phyloP scores from a whole-genome alignment of 2,329 filamentous ascomycete species.

The Aspergillus pseudotamarii region DNA sequence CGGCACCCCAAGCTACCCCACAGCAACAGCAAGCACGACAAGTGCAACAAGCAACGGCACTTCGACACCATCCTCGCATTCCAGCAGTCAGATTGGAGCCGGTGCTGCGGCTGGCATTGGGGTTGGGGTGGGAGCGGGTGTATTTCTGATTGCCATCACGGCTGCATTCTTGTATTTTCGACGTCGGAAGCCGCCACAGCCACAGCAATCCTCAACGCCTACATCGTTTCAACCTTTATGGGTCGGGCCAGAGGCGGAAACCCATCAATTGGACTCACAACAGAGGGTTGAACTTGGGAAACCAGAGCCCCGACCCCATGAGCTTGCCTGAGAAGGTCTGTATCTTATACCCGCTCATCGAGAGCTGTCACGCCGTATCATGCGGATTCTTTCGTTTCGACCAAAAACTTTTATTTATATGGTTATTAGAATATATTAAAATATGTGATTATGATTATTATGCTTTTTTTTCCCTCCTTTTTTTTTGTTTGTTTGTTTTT shows the following conservation, averaged over 20 bases:
- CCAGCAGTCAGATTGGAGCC: not conserved
- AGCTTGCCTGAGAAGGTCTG: not conserved
- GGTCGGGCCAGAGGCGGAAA: not conserved
- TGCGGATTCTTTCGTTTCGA: too few relatives aligned
- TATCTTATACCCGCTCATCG: too few relatives aligned
- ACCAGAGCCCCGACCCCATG: not conserved
- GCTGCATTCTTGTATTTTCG: not conserved
- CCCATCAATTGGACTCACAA: not conserved
- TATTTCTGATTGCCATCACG: not conserved
- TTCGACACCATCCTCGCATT: not conserved
- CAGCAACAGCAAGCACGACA: not conserved
- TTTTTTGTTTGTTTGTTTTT: too few relatives aligned
- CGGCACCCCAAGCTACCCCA: slow-evolving; percentile 8
- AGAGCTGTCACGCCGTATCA: too few relatives aligned
- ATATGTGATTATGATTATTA: too few relatives aligned
- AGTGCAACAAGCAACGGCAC: not conserved
- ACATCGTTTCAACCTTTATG: not conserved
- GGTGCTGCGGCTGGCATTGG: slow-evolving; percentile 11
- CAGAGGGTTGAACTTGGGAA: not conserved
- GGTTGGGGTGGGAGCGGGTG: slow-evolving; percentile 9
- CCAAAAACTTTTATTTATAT: too few relatives aligned
- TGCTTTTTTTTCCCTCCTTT: too few relatives aligned
- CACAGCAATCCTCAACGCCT: not conserved
- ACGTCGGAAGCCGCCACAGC: not conserved
- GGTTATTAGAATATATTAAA: too few relatives aligned